Conservation (phyloP, 176 grass and related monocot species). For the Chloris gayana region DNA sequence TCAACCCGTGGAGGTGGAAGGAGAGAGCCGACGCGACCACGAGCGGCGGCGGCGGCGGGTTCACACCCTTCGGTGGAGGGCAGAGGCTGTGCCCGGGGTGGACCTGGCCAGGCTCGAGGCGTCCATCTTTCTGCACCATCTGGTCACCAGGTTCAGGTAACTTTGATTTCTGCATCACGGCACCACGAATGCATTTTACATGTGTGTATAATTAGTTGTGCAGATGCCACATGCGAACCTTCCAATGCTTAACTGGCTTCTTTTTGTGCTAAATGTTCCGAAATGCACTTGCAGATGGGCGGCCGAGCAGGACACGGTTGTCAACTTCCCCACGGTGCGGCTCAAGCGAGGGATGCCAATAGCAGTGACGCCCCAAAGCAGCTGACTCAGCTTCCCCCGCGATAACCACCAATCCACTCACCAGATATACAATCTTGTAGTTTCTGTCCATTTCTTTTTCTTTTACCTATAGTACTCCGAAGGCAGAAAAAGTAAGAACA, state of each 20-base stretch:
- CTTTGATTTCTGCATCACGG: background rate
- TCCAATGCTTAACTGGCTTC: background rate
- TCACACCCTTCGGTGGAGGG: conserved; percentile 56
- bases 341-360: conserved; percentile 58
- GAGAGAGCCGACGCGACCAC: background rate
- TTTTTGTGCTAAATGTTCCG: background rate
- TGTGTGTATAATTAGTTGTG: background rate
- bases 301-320: conserved; percentile 46
- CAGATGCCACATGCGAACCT: background rate
- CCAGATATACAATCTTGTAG: too few relatives aligned
- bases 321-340: conserved; percentile 59
- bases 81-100: conserved; percentile 53
- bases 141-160: conserved; percentile 51
- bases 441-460: background rate
- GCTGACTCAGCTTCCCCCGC: background rate
- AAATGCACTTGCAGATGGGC: conserved; percentile 39
- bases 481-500: background rate
- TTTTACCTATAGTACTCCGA: background rate
- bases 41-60: background rate
- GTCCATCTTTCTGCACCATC: conserved; percentile 52
- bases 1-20: conserved; percentile 92
- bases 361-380: conserved; percentile 4
- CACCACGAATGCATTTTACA: too few relatives aligned
- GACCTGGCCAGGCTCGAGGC: conserved; percentile 50
- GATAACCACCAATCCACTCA: background rate